Evolutionary conservation across 306 rosid genomes (phyloP).

Genomic region (Sicyos baderoa): DNA sequence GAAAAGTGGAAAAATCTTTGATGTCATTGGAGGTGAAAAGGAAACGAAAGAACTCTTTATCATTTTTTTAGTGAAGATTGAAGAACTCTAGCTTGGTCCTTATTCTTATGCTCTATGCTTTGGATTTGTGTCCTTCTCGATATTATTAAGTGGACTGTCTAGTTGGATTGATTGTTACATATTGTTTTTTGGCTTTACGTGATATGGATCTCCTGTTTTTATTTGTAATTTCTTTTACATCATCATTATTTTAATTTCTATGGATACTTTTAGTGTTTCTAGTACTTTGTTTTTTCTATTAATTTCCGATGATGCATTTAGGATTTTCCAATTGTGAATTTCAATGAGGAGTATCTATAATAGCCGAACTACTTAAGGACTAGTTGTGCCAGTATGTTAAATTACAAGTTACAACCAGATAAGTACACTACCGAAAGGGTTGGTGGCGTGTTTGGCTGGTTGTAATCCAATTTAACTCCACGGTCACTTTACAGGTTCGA

Average conservation of each 20-base stretch:
- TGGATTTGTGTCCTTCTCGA: neutral
- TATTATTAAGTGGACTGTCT: neutral
- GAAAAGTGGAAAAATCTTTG: neutral
- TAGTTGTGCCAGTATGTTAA: neutral
- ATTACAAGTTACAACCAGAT: neutral
- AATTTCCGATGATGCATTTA: neutral
- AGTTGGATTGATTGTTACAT: neutral
- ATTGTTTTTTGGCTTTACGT: neutral
- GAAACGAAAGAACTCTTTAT: neutral
- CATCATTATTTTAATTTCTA: neutral
- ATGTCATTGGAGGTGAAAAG: neutral
- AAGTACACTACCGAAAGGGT: too few relatives aligned
- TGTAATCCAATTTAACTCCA: too few relatives aligned
- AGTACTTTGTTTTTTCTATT: neutral
- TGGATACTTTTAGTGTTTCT: neutral
- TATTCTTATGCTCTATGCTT: neutral
- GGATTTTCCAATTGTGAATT: neutral
- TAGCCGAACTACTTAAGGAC: neutral
- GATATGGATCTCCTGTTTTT: neutral
- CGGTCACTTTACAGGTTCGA: too few relatives aligned
- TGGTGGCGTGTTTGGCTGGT: too few relatives aligned
- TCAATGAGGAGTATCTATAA: neutral
- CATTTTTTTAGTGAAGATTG: neutral
- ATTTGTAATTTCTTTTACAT: neutral
- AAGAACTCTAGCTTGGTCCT: conserved; percentile 6